Conservation (phyloP, 2,329 filamentous ascomycete species). For the Diplodia corticola region DNA sequence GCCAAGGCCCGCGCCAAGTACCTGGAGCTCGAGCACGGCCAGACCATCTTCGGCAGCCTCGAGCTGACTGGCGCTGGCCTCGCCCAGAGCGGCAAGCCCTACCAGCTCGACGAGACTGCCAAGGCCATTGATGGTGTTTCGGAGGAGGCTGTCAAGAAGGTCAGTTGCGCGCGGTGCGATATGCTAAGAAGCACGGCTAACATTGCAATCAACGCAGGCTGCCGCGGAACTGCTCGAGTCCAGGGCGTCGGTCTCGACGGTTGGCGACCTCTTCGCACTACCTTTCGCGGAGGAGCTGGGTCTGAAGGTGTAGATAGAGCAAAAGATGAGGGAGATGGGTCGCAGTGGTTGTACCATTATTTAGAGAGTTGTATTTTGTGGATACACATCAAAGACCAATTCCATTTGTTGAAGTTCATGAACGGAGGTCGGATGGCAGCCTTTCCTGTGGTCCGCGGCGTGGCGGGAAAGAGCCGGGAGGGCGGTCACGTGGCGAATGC, state of each 20-base stretch:
- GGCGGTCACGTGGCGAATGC: conserved; percentile 1
- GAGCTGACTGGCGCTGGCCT: conserved; percentile 83
- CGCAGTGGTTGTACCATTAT: conserved; percentile 41
- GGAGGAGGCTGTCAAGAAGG: conserved; percentile 79
- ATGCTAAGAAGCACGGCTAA: conserved; percentile 27
- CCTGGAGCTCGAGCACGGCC: conserved; percentile 77
- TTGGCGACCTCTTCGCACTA: conserved; percentile 88
- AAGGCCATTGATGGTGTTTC: conserved; percentile 80
- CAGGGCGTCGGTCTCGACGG: conserved; percentile 85
- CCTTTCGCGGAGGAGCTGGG: conserved; percentile 94
- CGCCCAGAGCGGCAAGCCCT: conserved; percentile 76
- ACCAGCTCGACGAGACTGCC: conserved; percentile 78
- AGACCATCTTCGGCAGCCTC: conserved; percentile 74
- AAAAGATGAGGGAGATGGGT: conserved; percentile 27
- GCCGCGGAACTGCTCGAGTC: conserved; percentile 84
- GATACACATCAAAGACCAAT: conserved; percentile 37
- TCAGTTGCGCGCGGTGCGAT: conserved; percentile 52
- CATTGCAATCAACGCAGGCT: conserved; percentile 55
- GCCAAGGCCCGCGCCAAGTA: conserved; percentile 93
- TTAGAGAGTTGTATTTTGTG: conserved; percentile 35
- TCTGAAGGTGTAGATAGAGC: conserved; percentile 77
- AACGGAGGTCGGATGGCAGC: neutral
- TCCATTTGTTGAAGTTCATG: conserved; percentile 31
- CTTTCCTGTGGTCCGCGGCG: neutral
- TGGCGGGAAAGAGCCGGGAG: neutral